Conservation (phyloP, 192 early-diverging fungal genomes). For the Rhizophagus clarus region DNA sequence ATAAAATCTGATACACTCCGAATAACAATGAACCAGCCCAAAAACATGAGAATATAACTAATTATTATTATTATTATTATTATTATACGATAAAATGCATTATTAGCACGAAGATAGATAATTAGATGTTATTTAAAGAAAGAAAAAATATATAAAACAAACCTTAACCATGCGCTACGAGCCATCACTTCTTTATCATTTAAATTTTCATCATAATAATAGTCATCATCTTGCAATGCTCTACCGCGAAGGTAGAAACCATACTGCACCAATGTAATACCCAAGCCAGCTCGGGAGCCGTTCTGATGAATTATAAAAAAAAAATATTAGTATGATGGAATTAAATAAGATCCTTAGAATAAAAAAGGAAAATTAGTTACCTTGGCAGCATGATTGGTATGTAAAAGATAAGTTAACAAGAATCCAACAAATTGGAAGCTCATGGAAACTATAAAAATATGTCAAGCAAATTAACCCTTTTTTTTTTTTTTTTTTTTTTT, state of each 20-base stretch:
- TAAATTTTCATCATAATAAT: slow-evolving; percentile 27
- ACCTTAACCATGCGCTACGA: slow-evolving; percentile 37
- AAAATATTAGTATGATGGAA: not conserved
- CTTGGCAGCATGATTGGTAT: slow-evolving; percentile 87
- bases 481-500: no score
- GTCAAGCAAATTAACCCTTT: no score
- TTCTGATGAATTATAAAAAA: slow-evolving; percentile 42
- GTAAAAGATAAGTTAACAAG: slow-evolving; percentile 88
- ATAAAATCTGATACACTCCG: slow-evolving; percentile 73
- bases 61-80: slow-evolving; percentile 30
- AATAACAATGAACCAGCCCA: slow-evolving; percentile 75
- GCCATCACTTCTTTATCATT: slow-evolving; percentile 41
- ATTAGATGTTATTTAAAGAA: not conserved
- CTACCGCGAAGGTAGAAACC: slow-evolving; percentile 71
- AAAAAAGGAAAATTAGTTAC: slow-evolving; percentile 23
- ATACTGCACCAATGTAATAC: slow-evolving; percentile 79
- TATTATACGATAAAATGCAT: not conserved
- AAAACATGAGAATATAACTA: slow-evolving; percentile 72
- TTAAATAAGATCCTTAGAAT: not conserved
- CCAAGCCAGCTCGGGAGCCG: slow-evolving; percentile 78
- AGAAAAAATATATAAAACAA: slow-evolving; percentile 22
- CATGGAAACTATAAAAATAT: slow-evolving; percentile 57
- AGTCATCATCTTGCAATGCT: slow-evolving; percentile 26
- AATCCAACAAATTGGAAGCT: slow-evolving; percentile 86
- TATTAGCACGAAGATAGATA: slow-evolving; percentile 51